phyloP scores from a whole-genome alignment of 352 stramenopile species.

The Peronospora destructor region DNA sequence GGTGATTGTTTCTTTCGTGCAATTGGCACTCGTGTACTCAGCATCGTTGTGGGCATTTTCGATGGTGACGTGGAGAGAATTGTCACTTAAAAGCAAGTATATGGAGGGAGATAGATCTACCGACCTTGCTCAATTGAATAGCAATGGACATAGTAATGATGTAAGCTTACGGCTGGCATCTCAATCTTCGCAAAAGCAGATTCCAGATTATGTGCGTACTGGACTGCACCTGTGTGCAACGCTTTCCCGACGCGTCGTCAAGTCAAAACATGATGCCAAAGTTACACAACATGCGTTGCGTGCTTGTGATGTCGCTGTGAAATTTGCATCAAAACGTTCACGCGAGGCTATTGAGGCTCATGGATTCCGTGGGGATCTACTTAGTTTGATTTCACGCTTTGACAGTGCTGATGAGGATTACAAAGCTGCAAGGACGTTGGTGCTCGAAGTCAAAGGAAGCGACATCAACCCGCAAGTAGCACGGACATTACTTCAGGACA shows the following conservation, averaged over 20 bases:
- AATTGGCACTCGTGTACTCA: slow-evolving; percentile 24
- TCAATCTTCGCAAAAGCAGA: background rate
- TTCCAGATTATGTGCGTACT: slow-evolving; percentile 27
- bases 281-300: slow-evolving; percentile 34
- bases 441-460: background rate
- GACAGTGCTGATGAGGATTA: slow-evolving; percentile 43
- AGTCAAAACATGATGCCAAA: slow-evolving; percentile 31
- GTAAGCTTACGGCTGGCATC: background rate
- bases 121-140: background rate
- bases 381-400: slow-evolving; percentile 41
- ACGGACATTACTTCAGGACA: slow-evolving; percentile 11
- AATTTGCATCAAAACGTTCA: slow-evolving; percentile 22
- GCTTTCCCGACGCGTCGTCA: slow-evolving; percentile 34
- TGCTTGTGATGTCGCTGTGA: slow-evolving; percentile 44
- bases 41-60: slow-evolving; percentile 29
- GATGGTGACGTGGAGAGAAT: slow-evolving; percentile 21
- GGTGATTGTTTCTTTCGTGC: slow-evolving; percentile 27
- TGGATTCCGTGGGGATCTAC: slow-evolving; percentile 46
- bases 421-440: slow-evolving; percentile 13
- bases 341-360: slow-evolving; percentile 29
- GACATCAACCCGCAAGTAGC: background rate
- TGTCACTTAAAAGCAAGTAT: slow-evolving; percentile 2
- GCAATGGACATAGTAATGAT: background rate
- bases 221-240: slow-evolving; percentile 37
- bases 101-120: background rate